These are phyloP conservation scores for Mucor irregularis DNA, from an alignment of 371 early-diverging fungal species.

Conservation along the genomic window DNA sequence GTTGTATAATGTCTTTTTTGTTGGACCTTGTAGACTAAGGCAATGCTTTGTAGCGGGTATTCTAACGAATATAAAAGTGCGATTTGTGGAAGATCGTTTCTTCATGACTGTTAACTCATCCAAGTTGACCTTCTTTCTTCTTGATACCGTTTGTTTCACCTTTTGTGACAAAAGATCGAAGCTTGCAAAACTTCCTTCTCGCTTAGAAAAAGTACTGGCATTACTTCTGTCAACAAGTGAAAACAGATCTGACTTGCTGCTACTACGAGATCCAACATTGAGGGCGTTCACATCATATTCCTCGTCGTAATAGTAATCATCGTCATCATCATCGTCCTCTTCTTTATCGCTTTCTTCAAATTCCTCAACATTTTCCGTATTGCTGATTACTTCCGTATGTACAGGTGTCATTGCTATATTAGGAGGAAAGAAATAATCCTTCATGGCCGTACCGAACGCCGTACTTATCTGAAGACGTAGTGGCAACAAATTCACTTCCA, in stretches of 20 bases:
- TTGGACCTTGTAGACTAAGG: slow-evolving; percentile 68
- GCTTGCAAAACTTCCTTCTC: slow-evolving; percentile 17
- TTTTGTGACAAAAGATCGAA: slow-evolving; percentile 17
- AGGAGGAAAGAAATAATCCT: slow-evolving; percentile 76
- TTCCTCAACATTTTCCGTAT: too few relatives aligned
- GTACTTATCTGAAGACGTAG: slow-evolving; percentile 79
- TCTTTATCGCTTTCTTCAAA: neutral
- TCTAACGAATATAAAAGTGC: slow-evolving; percentile 76
- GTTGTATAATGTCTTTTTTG: slow-evolving; percentile 75
- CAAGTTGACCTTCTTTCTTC: slow-evolving; percentile 8
- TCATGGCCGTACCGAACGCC: slow-evolving; percentile 72
- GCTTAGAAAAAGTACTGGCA: neutral
- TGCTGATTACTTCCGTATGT: too few relatives aligned
- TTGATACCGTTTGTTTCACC: slow-evolving; percentile 14
- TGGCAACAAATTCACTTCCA: slow-evolving; percentile 83
- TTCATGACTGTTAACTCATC: slow-evolving; percentile 65
- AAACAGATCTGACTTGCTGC: neutral
- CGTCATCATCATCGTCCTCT: neutral
- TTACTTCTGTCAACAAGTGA: neutral
- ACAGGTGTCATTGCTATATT: too few relatives aligned
- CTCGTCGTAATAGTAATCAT: neutral
- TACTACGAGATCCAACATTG: neutral
- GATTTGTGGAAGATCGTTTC: slow-evolving; percentile 63
- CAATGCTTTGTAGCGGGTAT: slow-evolving; percentile 70
- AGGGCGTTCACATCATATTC: neutral